Percentiles rank a stretch among this genome's conserved stretches.
Evolutionary conservation across 768 basidiomycete species (phyloP).

Genomic region (Mycena pura): DNA sequence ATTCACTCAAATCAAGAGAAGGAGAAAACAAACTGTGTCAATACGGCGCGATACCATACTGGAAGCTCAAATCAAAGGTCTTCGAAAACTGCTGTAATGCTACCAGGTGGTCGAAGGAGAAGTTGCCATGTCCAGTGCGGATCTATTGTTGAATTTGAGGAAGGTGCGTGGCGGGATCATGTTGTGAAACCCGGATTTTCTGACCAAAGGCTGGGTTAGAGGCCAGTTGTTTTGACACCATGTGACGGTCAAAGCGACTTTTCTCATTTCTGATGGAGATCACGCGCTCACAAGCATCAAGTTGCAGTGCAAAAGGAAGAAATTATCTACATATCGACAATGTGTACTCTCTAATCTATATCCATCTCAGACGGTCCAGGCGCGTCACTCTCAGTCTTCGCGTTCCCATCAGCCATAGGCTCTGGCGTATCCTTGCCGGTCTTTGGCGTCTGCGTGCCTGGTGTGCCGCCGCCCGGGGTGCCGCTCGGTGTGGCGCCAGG

Average conservation of each 20-base stretch:
- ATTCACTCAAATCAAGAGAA: background rate
- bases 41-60: constrained; percentile 77
- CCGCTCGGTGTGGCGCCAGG: constrained; percentile 62
- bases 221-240: background rate
- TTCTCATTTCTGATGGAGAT: too few relatives aligned
- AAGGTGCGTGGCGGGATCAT: constrained; percentile 77
- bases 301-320: too few relatives aligned
- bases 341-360: constrained; percentile 74
- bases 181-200: constrained; percentile 90
- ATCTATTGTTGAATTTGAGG: too few relatives aligned
- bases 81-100: constrained; percentile 63
- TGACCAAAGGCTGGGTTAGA: constrained; percentile 42
- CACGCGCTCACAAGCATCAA: too few relatives aligned
- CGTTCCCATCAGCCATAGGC: constrained; percentile 46
- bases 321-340: too few relatives aligned
- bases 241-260: constrained; percentile 8
- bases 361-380: constrained; percentile 82
- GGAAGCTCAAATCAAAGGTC: constrained; percentile 65
- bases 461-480: constrained; percentile 72
- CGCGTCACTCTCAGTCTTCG: constrained; percentile 40
- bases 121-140: constrained; percentile 61
- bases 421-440: constrained; percentile 64
- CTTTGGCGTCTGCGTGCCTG: constrained; percentile 80
- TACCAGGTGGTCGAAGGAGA: constrained; percentile 64
- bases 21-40: constrained; percentile 56